Conservation (phyloP, 1,284 basidiomycete species). For the Tremellales sp. region DNA sequence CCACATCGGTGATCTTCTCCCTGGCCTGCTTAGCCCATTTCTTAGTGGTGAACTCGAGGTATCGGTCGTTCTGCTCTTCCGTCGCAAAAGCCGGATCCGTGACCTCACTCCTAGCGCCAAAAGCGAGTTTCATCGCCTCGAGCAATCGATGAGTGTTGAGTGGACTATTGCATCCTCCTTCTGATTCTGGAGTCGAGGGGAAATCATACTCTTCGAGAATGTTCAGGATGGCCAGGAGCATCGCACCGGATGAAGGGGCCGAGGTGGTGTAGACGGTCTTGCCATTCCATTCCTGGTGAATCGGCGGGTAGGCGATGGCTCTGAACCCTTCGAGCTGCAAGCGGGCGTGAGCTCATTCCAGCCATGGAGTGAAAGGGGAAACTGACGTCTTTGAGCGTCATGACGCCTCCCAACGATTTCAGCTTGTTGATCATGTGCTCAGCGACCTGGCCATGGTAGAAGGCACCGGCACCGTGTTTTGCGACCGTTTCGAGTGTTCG, state of each 20-base stretch:
- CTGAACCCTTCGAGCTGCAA: constrained; percentile 53
- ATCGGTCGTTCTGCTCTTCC: constrained; percentile 52
- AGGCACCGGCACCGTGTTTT: constrained; percentile 35
- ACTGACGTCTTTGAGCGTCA: constrained; percentile 42
- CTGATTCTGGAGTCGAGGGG: constrained; percentile 11
- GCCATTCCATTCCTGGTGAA: constrained; percentile 69
- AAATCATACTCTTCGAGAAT: constrained; percentile 38
- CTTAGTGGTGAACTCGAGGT: constrained; percentile 68
- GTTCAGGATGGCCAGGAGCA: constrained; percentile 44
- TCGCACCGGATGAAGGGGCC: constrained; percentile 62
- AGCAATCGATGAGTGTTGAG: constrained; percentile 49
- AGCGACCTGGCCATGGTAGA: constrained; percentile 46
- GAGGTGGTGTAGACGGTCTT: constrained; percentile 77
- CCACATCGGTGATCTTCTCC: constrained; percentile 71
- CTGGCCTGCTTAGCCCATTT: constrained; percentile 61
- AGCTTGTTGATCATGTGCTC: constrained; percentile 39
- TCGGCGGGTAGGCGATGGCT: constrained; percentile 66
- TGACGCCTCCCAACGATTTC: constrained; percentile 35
- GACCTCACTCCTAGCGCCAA: constrained; percentile 62
- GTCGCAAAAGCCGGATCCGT: constrained; percentile 63
- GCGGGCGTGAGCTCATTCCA: background rate
- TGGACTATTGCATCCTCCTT: constrained; percentile 19
- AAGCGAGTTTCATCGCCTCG: constrained; percentile 53
- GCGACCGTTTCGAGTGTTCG: constrained; percentile 43
- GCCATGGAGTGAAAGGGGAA: background rate